These are phyloP conservation scores for Ustilago tritici DNA, from an alignment of 1,284 basidiomycete genomes.

Conservation along the genomic window DNA sequence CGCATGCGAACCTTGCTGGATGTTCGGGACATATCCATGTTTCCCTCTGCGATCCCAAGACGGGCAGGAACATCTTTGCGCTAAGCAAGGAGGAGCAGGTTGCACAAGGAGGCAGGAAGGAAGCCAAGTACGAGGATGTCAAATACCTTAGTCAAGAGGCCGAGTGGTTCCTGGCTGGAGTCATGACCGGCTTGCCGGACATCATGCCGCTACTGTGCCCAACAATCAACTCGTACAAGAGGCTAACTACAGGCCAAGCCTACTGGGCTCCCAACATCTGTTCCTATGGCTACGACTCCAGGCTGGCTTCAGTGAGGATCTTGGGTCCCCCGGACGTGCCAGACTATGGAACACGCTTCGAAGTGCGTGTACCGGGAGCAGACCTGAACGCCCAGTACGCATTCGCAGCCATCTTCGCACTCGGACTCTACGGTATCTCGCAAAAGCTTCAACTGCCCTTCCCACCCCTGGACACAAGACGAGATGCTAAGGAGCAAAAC, in stretches of 20 bases:
- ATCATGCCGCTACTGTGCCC: constrained; percentile 79
- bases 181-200: constrained; percentile 88
- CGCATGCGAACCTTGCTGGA: constrained; percentile 75
- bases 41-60: constrained; percentile 77
- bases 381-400: constrained; percentile 94
- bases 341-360: constrained; percentile 83
- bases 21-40: constrained; percentile 85
- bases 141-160: constrained; percentile 83
- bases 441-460: constrained; percentile 79
- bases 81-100: constrained; percentile 75
- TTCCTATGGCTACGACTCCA: constrained; percentile 94
- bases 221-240: constrained; percentile 97
- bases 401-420: constrained; percentile 84
- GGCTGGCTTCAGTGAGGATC: constrained; percentile 88
- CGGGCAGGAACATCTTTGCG: constrained; percentile 84
- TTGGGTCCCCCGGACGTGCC: constrained; percentile 88
- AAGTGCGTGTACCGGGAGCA: constrained; percentile 93
- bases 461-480: constrained; percentile 75
- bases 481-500: constrained; percentile 45
- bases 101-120: constrained; percentile 75
- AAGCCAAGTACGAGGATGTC: constrained; percentile 83
- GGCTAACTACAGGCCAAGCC: constrained; percentile 89
- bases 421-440: constrained; percentile 88
- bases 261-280: constrained; percentile 93
- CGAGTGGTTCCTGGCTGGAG: constrained; percentile 92